Evolutionary conservation across 2,329 filamentous ascomycete species (phyloP).

Genomic region (Eurotiales sp.): DNA sequence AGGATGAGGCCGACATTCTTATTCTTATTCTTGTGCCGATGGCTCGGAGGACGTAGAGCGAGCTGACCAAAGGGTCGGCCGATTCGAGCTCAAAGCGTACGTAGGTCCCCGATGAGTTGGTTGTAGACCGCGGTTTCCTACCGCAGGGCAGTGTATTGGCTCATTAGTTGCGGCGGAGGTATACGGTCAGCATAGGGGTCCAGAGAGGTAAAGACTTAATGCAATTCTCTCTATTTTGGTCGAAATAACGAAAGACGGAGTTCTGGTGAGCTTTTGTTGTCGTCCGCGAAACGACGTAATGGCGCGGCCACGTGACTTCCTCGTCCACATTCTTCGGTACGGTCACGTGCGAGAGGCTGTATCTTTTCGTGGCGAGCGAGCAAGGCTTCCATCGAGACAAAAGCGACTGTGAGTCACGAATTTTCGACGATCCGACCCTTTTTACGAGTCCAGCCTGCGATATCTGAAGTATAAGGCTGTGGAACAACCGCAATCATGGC

Average conservation of each 20-base stretch:
- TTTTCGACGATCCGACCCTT: too few relatives aligned
- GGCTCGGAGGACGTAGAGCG: too few relatives aligned
- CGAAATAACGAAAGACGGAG: not conserved
- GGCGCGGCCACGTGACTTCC: constrained; percentile 8
- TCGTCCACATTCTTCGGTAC: not conserved
- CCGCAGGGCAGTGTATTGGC: constrained; percentile 8
- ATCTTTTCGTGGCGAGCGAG: constrained; percentile 9
- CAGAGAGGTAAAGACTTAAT: not conserved
- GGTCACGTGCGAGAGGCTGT: constrained; percentile 5
- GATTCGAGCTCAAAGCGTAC: not conserved
- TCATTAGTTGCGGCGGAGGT: constrained; percentile 7
- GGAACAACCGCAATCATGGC: constrained; percentile 27
- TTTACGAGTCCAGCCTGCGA: not conserved
- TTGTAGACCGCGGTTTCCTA: constrained; percentile 8
- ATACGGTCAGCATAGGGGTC: not conserved
- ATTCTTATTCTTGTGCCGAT: too few relatives aligned
- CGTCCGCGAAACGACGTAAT: constrained; percentile 10
- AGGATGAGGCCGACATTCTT: constrained; percentile 20
- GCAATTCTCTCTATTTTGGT: not conserved
- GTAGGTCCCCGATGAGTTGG: not conserved
- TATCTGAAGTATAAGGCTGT: not conserved
- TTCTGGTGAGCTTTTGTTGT: not conserved
- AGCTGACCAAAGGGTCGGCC: too few relatives aligned
- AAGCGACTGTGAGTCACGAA: not conserved
- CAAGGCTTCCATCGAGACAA: constrained; percentile 9